phyloP scores from a whole-genome alignment of 805 yeast genomes.

The Lachancea lanzarotensis region DNA sequence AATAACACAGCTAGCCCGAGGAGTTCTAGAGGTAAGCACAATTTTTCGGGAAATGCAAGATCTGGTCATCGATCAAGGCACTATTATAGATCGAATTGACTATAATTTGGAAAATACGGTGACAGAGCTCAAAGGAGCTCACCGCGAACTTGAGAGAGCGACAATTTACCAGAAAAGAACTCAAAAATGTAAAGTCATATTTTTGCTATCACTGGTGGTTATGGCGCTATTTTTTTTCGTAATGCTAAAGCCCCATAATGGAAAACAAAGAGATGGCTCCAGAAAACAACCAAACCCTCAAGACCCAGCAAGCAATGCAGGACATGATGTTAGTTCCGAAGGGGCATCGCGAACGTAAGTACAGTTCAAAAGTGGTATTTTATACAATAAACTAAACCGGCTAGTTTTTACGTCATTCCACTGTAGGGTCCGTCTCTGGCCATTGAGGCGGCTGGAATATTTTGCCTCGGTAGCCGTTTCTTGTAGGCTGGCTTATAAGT shows the following conservation, averaged over 20 bases:
- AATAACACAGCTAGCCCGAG: conserved; percentile 85
- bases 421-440: conserved; percentile 41
- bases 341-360: not conserved
- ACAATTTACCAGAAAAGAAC: conserved; percentile 79
- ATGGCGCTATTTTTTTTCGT: conserved; percentile 64
- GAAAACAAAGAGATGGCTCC: conserved; percentile 5
- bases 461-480: conserved; percentile 30
- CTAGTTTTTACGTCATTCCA: conserved; percentile 6
- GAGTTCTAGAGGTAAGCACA: conserved; percentile 86
- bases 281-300: not conserved
- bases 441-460: conserved; percentile 13
- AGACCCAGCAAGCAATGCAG: conserved; percentile 3
- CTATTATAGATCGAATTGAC: conserved; percentile 87
- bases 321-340: not conserved
- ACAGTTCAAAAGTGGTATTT: not conserved
- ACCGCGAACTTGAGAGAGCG: conserved; percentile 70
- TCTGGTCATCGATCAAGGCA: conserved; percentile 91
- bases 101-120: conserved; percentile 82
- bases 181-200: conserved; percentile 82
- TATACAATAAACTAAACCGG: conserved; percentile 5
- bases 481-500: conserved; percentile 38
- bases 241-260: conserved; percentile 56
- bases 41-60: conserved; percentile 91
- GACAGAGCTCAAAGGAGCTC: conserved; percentile 67
- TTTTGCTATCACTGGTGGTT: conserved; percentile 64